Conservation (phyloP, 306 rosid genomes). For the Carpinus viminea region DNA sequence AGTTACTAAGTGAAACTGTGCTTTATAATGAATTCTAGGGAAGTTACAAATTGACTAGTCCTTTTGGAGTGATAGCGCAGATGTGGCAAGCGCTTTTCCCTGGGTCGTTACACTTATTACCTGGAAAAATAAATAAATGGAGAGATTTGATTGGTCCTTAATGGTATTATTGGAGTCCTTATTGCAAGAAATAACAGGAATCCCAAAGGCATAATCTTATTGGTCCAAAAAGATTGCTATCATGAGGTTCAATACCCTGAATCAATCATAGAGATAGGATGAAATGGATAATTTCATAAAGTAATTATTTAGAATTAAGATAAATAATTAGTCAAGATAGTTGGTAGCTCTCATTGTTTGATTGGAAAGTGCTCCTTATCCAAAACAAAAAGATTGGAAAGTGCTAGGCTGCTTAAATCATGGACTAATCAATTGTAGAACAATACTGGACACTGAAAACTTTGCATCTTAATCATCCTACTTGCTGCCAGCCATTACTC, state of each 20-base stretch:
- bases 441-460: slow-evolving; percentile 7
- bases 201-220: not conserved
- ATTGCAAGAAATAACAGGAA: too few species aligned
- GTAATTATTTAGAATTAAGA: not conserved
- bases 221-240: not conserved
- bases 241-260: not conserved
- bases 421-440: not conserved
- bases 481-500: slow-evolving; percentile 14
- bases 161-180: not conserved
- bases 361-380: slow-evolving; percentile 1
- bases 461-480: slow-evolving; percentile 18
- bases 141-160: not conserved
- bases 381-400: not conserved
- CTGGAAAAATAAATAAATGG: not conserved
- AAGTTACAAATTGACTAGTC: too few species aligned
- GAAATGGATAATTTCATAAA: not conserved
- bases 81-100: too few species aligned
- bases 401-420: not conserved
- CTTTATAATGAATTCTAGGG: too few species aligned
- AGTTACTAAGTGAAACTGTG: too few species aligned
- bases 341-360: slow-evolving; percentile 17
- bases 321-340: not conserved
- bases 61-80: too few species aligned
- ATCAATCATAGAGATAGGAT: not conserved
- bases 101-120: too few species aligned